Base-by-base conservation (phyloP, 2,329 filamentous ascomycete species). In the Colletotrichum limetticola region DNA sequence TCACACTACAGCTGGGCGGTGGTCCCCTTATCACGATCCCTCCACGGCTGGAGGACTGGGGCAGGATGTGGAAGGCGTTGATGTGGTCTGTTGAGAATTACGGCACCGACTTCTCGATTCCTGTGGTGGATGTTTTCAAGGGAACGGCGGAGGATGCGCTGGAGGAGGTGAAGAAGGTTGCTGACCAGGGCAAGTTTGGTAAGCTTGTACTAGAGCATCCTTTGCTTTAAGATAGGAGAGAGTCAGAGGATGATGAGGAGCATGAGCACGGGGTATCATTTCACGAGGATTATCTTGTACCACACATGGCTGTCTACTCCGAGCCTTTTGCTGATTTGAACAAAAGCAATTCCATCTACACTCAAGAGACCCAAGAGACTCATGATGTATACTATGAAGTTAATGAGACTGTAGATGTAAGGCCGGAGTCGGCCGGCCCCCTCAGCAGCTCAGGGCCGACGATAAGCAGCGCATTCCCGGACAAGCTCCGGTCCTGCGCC, bases 401-500 rank as follows among this genome's bases (percentile, higher is more conserved):
- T 12, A 12, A 37, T 14, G 35, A 37, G 35, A 5, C 35, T 37
- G 14, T 37, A 37, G 35, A 12, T 35, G 32, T 35, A 5, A 24
- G 26, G 49, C 71, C 71, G 60, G 60, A 11, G 70, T 71, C 66
- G 61, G 71, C 61, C 71, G 60, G 61, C 19, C 42, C 3, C 28
- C 14, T 66, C 71, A 35, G 55, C 30, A 28, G 52, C 19, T 11
- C 6, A 55, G 55, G 42, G 16, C 66, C 66, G 67, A 66, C 49
- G 67, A 73, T 66, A 70, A 66, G 71, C 26, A 56, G 55, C 52
- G 3, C 12, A 49, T 57, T 12, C 62, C 63, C 63, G 53, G 53
- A 7, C 24, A 24, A 52, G 53, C 52, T 65, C 71, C 71, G 71
- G 71, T 28, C 32, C 42, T 57, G 66, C 56, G 63, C 71, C 71